Conservation (phyloP, 1,284 basidiomycete species). For the Acaromyces ingoldii region DNA sequence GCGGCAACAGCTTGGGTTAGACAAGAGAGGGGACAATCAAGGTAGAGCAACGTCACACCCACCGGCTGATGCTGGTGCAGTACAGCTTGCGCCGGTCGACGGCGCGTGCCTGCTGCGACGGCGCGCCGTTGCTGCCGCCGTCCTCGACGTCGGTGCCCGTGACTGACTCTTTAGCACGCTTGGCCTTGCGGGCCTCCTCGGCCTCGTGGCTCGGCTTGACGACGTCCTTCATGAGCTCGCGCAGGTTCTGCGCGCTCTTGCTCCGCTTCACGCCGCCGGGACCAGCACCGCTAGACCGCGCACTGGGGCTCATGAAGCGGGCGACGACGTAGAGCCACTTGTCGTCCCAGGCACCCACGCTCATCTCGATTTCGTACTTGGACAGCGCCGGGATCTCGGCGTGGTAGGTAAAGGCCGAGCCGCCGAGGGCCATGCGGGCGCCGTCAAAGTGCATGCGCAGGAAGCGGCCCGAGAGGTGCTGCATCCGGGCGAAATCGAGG, state of each 20-base stretch:
- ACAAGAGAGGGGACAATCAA: neutral
- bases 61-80: conserved; percentile 26
- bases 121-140: neutral
- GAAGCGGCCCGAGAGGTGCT: conserved; percentile 18
- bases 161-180: neutral
- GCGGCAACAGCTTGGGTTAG: neutral
- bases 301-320: conserved; percentile 21
- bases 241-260: conserved; percentile 6
- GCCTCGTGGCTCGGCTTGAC: conserved; percentile 7
- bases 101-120: neutral
- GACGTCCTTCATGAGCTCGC: conserved; percentile 1
- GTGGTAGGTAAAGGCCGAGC: conserved; percentile 27
- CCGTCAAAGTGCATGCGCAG: conserved; percentile 25
- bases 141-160: neutral
- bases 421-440: conserved; percentile 26
- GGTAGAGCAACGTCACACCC: neutral
- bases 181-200: conserved; percentile 8
- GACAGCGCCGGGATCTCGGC: conserved; percentile 30
- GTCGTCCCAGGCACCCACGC: conserved; percentile 34
- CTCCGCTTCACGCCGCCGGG: neutral
- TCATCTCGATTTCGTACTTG: conserved; percentile 23
- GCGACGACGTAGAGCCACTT: conserved; percentile 38
- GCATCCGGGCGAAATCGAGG: conserved; percentile 28
- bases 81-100: conserved; percentile 15
- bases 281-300: neutral